Evolutionary conservation across 768 basidiomycete species (phyloP).

Genomic region (Tylopilus intermedius): DNA sequence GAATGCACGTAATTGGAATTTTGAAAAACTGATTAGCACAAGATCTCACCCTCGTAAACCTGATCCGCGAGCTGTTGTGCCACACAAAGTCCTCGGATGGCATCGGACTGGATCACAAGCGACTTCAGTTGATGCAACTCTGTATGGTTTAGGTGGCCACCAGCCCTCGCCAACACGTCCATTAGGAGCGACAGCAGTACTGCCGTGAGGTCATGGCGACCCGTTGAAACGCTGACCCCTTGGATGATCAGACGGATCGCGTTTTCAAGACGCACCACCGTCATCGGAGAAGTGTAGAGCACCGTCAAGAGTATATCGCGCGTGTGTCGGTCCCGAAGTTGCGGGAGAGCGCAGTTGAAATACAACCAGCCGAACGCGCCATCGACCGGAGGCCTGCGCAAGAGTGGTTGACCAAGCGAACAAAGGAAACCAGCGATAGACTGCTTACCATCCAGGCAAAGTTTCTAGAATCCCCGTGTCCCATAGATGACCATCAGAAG

Average conservation of each 20-base stretch:
- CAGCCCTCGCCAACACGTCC: slow-evolving; percentile 31
- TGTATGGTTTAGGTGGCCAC: slow-evolving; percentile 20
- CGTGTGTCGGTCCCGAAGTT: slow-evolving; percentile 16
- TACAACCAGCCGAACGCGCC: slow-evolving; percentile 44
- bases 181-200: slow-evolving; percentile 39
- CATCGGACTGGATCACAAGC: slow-evolving; percentile 32
- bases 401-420: background rate
- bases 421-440: background rate
- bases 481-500: slow-evolving; percentile 42
- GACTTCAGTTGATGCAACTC: slow-evolving; percentile 39
- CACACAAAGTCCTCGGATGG: slow-evolving; percentile 34
- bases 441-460: slow-evolving; percentile 27
- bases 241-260: slow-evolving; percentile 38
- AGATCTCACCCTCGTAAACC: slow-evolving; percentile 34
- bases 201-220: slow-evolving; percentile 20
- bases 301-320: slow-evolving; percentile 35
- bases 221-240: slow-evolving; percentile 22
- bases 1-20: slow-evolving; percentile 1
- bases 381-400: slow-evolving; percentile 10
- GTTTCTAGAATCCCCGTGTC: slow-evolving; percentile 15
- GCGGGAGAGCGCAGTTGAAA: slow-evolving; percentile 27
- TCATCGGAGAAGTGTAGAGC: slow-evolving; percentile 26
- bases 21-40: background rate
- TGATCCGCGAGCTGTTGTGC: slow-evolving; percentile 20
- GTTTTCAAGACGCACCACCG: slow-evolving; percentile 31